Evolutionary conservation across 441 rosid genomes (phyloP), one percentile per base, ranked within the genome.

Genomic region (Erodium texanum): DNA sequence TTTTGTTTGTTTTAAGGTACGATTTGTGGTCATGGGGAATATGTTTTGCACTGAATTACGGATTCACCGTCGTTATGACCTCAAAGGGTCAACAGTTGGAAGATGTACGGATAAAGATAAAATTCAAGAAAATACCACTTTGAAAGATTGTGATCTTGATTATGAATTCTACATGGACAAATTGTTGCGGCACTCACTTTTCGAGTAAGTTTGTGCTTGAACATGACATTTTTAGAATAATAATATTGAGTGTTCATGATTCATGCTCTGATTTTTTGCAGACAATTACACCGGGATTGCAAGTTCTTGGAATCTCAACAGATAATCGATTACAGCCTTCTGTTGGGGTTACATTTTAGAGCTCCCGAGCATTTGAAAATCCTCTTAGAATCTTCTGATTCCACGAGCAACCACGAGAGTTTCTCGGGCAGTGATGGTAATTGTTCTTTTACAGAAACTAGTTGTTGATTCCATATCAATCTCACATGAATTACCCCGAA

Each of bases 11-110:
- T 67, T 73, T 71, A 64, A 93, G 99, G 97, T 91, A 67, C 89
- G 88, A 50, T 94, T 94, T 80, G 91, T 94, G 81, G 97, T 94
- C 74, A 94, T 94, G 99, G 99, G 99, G 65, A 94, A 92, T 79
- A 94, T 94, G 99, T 94, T 94, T 78, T 94, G 97, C 89, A 94
- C 99, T 64, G 97, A 92, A 71, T 77, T 92, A 69, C 82, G 86
- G 80, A 94, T 94, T 78, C 99, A 94, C 84, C 82, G 82, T 41
- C 87, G 94, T 56, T 94, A 86, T 75, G 98, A 94, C 81, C 83
- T 94, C 65, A 94, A 94, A 83, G 99, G 98, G 24, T 94, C 99
- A 63, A 59, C 94, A 41, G 77, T 81, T 27, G 99, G 99, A 72
- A 84, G 99, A 84, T 79, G 2, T 70, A 89, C 98, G 64, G 85